phyloP scores from a whole-genome alignment of 1,284 basidiomycete genomes.

The Ustilago lituana region DNA sequence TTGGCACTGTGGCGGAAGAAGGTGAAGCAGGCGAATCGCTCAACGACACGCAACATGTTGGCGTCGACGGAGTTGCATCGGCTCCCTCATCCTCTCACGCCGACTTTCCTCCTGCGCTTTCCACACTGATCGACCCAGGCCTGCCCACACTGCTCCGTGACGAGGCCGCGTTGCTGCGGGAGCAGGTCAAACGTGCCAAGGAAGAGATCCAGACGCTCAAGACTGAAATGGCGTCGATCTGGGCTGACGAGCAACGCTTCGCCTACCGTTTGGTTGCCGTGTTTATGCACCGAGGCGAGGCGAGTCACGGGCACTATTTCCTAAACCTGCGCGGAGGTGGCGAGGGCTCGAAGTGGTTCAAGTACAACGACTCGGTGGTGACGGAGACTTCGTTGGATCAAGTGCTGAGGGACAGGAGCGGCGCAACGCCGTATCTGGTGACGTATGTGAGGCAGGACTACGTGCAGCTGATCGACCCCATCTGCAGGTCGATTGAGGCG shows the following conservation, averaged over 20 bases:
- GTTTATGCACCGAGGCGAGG: constrained; percentile 83
- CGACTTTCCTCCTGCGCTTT: constrained; percentile 12
- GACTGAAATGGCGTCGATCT: constrained; percentile 78
- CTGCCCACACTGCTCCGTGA: constrained; percentile 29
- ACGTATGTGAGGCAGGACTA: constrained; percentile 58
- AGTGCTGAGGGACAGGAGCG: constrained; percentile 57
- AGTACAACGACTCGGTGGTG: constrained; percentile 61
- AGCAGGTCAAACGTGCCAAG: constrained; percentile 72
- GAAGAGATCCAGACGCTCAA: constrained; percentile 75
- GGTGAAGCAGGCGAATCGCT: background rate
- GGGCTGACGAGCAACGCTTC: constrained; percentile 76
- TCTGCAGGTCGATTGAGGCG: constrained; percentile 28
- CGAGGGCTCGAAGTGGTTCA: constrained; percentile 51
- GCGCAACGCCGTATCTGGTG: constrained; percentile 65
- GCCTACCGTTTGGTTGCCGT: constrained; percentile 93
- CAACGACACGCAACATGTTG: too few relatives aligned
- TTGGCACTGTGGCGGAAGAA: constrained; percentile 5
- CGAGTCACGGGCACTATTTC: constrained; percentile 66
- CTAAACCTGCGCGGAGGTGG: constrained; percentile 51
- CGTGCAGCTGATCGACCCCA: constrained; percentile 39
- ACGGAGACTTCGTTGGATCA: constrained; percentile 34
- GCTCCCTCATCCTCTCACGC: background rate
- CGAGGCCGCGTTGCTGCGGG: constrained; percentile 67
- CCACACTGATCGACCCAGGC: constrained; percentile 25
- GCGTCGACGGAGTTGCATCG: too few relatives aligned